phyloP scores from a whole-genome alignment of 2,329 filamentous ascomycete genomes.

The Fusarium avenaceum region DNA sequence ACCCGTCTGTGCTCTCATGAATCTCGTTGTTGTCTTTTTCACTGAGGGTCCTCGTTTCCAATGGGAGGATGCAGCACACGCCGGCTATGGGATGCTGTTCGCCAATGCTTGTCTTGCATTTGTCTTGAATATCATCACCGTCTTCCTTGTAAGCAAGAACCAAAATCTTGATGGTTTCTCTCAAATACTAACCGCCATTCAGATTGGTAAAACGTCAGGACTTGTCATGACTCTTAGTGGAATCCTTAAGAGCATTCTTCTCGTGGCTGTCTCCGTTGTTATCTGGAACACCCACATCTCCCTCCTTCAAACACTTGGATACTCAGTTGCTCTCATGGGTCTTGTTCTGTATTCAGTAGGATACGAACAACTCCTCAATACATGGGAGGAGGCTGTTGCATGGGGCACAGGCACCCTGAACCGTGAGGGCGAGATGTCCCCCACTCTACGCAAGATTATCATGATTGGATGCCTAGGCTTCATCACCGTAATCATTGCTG shows the following conservation, averaged over 20 bases:
- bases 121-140: slow-evolving; percentile 83
- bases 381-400: slow-evolving; percentile 38
- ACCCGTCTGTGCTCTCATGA: slow-evolving; percentile 86
- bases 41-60: slow-evolving; percentile 77
- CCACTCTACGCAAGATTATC: slow-evolving; percentile 40
- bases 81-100: slow-evolving; percentile 75
- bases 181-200: slow-evolving; percentile 24
- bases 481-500: slow-evolving; percentile 47
- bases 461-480: slow-evolving; percentile 46
- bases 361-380: slow-evolving; percentile 52
- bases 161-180: neutral
- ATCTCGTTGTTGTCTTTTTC: slow-evolving; percentile 76
- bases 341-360: slow-evolving; percentile 64
- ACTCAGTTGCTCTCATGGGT: slow-evolving; percentile 74
- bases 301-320: slow-evolving; percentile 80
- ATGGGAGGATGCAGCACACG: slow-evolving; percentile 72
- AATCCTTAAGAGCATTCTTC: slow-evolving; percentile 89
- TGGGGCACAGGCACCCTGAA: slow-evolving; percentile 47
- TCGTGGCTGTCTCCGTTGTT: slow-evolving; percentile 81
- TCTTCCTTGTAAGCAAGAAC: slow-evolving; percentile 78
- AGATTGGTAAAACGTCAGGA: slow-evolving; percentile 91
- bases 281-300: slow-evolving; percentile 83
- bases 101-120: slow-evolving; percentile 85
- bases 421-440: slow-evolving; percentile 40
- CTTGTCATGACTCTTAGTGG: slow-evolving; percentile 88